phyloP scores from a whole-genome alignment of 495 filamentous ascomycete genomes.

The Penicillium lividum region DNA sequence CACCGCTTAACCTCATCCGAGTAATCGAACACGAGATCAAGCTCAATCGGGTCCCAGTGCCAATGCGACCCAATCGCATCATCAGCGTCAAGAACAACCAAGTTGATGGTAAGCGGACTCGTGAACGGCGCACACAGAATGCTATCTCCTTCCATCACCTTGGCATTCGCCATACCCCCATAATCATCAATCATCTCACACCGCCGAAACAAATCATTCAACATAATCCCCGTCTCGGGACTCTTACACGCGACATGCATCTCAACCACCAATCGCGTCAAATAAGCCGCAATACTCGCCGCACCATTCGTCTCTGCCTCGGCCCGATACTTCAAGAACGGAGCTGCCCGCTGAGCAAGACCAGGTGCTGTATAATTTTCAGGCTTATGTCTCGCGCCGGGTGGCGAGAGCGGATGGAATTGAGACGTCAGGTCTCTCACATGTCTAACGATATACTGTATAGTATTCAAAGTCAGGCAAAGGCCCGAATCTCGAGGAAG shows the following conservation, averaged over 20 bases:
- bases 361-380: not conserved
- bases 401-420: constrained; percentile 16
- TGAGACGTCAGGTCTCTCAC: not conserved
- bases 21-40: constrained; percentile 17
- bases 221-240: constrained; percentile 5
- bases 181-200: constrained; percentile 19
- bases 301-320: constrained; percentile 14
- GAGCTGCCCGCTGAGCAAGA: not conserved
- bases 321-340: constrained; percentile 15
- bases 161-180: constrained; percentile 25
- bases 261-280: constrained; percentile 20
- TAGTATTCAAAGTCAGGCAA: constrained; percentile 8
- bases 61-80: no score
- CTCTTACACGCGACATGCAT: constrained; percentile 20
- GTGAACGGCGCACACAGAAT: constrained; percentile 25
- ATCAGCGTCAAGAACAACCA: no score
- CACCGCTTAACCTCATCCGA: constrained; percentile 4
- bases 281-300: constrained; percentile 12
- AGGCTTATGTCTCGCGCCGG: not conserved
- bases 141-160: constrained; percentile 26
- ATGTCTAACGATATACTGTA: no score
- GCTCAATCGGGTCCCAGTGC: constrained; percentile 28
- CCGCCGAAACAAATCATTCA: constrained; percentile 14
- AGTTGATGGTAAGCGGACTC: constrained; percentile 24
- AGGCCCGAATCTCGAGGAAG: constrained; percentile 13